Evolutionary conservation across 2,329 filamentous ascomycete species (phyloP).

Genomic region (Exophiala dermatitidis): DNA sequence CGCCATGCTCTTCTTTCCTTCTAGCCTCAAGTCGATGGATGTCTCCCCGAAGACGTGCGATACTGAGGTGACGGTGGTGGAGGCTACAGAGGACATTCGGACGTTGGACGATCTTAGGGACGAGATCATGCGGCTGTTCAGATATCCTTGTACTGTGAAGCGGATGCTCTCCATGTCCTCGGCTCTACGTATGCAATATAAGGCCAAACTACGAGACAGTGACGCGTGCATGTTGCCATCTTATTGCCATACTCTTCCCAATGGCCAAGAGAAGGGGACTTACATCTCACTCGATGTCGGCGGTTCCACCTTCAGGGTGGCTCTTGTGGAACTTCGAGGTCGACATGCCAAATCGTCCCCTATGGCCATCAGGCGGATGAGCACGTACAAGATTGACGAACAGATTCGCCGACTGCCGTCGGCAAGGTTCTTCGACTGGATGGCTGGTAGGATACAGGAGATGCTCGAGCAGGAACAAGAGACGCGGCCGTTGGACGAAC

Average conservation of each 20-base stretch:
- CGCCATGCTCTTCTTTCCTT: conserved; percentile 37
- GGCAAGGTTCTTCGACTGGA: conserved; percentile 58
- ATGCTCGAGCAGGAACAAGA: conserved; percentile 44
- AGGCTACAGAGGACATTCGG: conserved; percentile 10
- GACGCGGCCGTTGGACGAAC: conserved; percentile 24
- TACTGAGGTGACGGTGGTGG: conserved; percentile 17
- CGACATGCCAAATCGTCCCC: conserved; percentile 36
- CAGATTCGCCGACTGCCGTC: conserved; percentile 49
- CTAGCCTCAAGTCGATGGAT: conserved; percentile 22
- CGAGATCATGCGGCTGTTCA: conserved; percentile 32
- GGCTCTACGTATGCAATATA: conserved; percentile 46
- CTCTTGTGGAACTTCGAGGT: conserved; percentile 51
- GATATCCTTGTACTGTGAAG: conserved; percentile 29
- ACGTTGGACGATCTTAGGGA: conserved; percentile 32
- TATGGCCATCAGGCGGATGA: conserved; percentile 51
- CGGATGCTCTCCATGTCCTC: conserved; percentile 39
- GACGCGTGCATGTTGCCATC: conserved; percentile 60
- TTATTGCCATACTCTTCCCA: conserved; percentile 55
- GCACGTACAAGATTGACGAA: conserved; percentile 51
- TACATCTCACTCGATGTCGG: conserved; percentile 58
- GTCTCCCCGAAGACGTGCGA: conserved; percentile 17
- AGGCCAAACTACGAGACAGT: conserved; percentile 48
- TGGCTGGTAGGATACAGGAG: conserved; percentile 53
- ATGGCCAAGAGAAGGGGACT: conserved; percentile 52
- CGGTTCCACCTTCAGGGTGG: conserved; percentile 59